A percentile compares a stretch with the other conserved stretches of the same genome.
Evolutionary conservation across 345 rosid species (phyloP).

Genomic region (Erysimum cheiranthoides): DNA sequence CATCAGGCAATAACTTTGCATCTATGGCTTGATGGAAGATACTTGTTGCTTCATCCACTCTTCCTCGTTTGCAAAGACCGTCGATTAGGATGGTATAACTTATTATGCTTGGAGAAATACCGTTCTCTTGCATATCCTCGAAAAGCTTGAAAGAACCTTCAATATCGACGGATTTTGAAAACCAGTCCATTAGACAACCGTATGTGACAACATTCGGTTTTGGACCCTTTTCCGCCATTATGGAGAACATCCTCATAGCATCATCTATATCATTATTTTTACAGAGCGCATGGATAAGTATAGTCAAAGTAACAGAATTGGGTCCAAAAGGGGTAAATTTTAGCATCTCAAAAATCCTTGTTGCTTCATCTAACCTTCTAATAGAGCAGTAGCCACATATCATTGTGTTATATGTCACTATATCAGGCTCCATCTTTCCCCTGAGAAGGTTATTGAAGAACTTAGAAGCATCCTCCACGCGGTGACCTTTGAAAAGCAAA

Average conservation of each 20-base stretch:
- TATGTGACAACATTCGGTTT: constrained; percentile 58
- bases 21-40: constrained; percentile 51
- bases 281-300: constrained; percentile 56
- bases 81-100: constrained; percentile 60
- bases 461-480: constrained; percentile 38
- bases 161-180: constrained; percentile 50
- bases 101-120: constrained; percentile 52
- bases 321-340: constrained; percentile 43
- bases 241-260: constrained; percentile 49
- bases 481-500: constrained; percentile 42
- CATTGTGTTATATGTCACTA: constrained; percentile 60
- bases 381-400: constrained; percentile 55
- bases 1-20: constrained; percentile 53
- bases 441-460: constrained; percentile 44
- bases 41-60: constrained; percentile 50
- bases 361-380: constrained; percentile 52
- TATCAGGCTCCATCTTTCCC: constrained; percentile 52
- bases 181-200: constrained; percentile 55
- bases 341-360: constrained; percentile 47
- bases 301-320: constrained; percentile 54
- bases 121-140: constrained; percentile 56
- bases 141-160: constrained; percentile 52
- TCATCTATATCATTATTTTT: constrained; percentile 55
- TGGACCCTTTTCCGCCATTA: constrained; percentile 50
- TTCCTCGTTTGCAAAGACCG: constrained; percentile 57